Base-by-base conservation (phyloP, 257 asterid genomes). In the Ilex asprella region DNA sequence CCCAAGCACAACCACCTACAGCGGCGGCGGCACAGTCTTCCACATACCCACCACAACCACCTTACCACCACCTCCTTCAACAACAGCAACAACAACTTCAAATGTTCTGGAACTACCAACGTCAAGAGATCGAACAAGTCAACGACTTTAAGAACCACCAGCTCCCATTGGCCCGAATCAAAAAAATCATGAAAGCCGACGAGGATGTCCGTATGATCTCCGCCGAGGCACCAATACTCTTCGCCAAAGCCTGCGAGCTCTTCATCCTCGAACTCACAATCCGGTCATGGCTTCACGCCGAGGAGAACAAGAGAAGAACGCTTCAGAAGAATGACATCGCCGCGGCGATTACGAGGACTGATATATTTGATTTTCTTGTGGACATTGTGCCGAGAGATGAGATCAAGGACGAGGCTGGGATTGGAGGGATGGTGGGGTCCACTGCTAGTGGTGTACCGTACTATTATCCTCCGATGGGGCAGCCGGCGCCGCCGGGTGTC, bases 381-480 rank as follows among this genome's bases (percentile, higher is more conserved):
- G 81, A 76, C 55, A 71, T 71, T 41, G 77, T 76, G 43, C 81
- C 78, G 39, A 61, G 81, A 62, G 81, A 76, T 27, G 81, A 76
- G 56, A 21, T 68, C 46, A 71, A 64, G 56, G 81, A 76, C n/a
- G 81, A 75, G 56, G 73, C 58, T 8, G 30, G 41, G 41, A 7
- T 35, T 0, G 76, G 79, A 2, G 55, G 65, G 43, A 7, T 53
- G n/a, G 46, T 68, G 56, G 84, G 76, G 2, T 16, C 78, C 16
- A 73, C 70, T 2, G 84, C 86, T 31, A 75, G 81, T 65, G 96
- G 95, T 27, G 84, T 90, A 9, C 97, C 96, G 5, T 87, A 83
- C 72, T 87, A 80, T 68, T 87, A 81, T 16, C 95, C 95, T 2
- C 82, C 95, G 15, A 80, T 89, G 78, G 95, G 91, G 0, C 96